Evolutionary conservation across 768 basidiomycete genomes (phyloP).

Genomic region (Termitomyces bulborhizus): DNA sequence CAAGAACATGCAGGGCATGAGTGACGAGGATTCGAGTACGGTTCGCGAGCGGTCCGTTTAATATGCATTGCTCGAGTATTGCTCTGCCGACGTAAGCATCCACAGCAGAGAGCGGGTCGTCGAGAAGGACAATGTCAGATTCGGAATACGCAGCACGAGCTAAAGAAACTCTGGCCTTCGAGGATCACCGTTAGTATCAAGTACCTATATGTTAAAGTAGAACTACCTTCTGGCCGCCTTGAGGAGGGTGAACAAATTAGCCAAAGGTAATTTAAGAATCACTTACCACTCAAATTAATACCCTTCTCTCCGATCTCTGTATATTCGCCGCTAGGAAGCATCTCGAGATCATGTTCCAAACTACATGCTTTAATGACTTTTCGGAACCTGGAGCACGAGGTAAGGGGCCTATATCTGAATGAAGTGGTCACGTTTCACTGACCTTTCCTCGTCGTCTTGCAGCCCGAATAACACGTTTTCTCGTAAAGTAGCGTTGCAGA

Average conservation of each 20-base stretch:
- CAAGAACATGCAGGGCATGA: conserved; percentile 50
- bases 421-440: not conserved
- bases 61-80: conserved; percentile 56
- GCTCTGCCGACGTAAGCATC: conserved; percentile 70
- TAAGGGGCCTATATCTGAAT: not conserved
- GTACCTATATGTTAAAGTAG: not conserved
- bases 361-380: conserved; percentile 59
- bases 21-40: conserved; percentile 60
- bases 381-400: conserved; percentile 35
- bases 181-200: not conserved
- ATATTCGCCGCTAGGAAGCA: conserved; percentile 61
- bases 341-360: conserved; percentile 62
- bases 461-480: conserved; percentile 76
- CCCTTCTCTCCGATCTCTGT: conserved; percentile 79
- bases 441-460: conserved; percentile 52
- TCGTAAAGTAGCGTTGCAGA: conserved; percentile 59
- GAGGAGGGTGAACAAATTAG: not conserved
- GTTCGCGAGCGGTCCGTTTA: conserved; percentile 42
- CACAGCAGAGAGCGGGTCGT: conserved; percentile 78
- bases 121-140: conserved; percentile 69
- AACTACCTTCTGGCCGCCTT: conserved; percentile 34
- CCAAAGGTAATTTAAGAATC: not conserved
- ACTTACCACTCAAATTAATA: conserved; percentile 54
- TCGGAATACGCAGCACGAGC: conserved; percentile 74
- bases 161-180: conserved; percentile 65